A percentile compares a stretch with the other conserved stretches of the same genome.
Evolutionary conservation across 139 green algal genomes (phyloP).

Genomic region (Deuterostichococcus epilithicus): DNA sequence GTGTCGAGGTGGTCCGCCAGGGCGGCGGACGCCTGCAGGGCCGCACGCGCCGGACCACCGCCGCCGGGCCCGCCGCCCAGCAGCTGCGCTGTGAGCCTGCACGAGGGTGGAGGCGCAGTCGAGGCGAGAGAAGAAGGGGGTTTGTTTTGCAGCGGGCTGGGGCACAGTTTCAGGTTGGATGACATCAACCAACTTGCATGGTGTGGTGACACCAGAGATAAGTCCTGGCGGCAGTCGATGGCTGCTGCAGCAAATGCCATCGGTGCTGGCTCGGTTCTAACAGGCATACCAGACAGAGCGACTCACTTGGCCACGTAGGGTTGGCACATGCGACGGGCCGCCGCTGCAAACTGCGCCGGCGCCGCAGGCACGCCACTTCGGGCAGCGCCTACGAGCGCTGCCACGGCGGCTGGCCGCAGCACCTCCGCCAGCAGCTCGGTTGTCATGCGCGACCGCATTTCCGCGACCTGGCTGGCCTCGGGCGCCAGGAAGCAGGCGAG

Average conservation of each 20-base stretch:
- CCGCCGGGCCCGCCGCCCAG: neutral
- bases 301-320: neutral
- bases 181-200: too few species aligned
- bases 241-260: too few species aligned
- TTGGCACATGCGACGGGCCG: neutral
- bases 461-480: too few species aligned
- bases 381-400: neutral
- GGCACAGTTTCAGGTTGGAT: too few species aligned
- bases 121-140: too few species aligned
- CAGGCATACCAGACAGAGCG: too few species aligned
- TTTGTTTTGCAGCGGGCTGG: too few species aligned
- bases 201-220: too few species aligned
- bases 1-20: neutral
- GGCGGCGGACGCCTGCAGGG: neutral
- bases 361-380: too few species aligned
- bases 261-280: too few species aligned
- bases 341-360: neutral
- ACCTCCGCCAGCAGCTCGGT: neutral
- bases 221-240: too few species aligned
- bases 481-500: neutral
- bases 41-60: too few species aligned
- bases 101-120: neutral
- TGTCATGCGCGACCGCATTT: neutral
- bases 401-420: neutral
- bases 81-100: neutral